phyloP scores from a whole-genome alignment of 345 rosid species.

The Acer saccharum region DNA sequence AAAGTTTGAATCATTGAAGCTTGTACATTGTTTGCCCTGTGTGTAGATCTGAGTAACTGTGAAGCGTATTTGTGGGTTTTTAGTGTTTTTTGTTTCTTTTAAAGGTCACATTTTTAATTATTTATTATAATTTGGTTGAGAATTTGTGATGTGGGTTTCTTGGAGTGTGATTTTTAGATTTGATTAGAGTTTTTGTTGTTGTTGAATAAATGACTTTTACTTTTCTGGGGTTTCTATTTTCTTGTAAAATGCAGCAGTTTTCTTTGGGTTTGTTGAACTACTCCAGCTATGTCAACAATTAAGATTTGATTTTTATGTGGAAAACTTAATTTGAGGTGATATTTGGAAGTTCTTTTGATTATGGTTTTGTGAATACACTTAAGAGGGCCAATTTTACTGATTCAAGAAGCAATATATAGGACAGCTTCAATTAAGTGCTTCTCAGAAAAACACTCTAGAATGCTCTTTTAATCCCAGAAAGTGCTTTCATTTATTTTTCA shows the following conservation, averaged over 20 bases:
- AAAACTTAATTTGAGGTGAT: not conserved
- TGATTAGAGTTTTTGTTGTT: not conserved
- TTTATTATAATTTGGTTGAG: not conserved
- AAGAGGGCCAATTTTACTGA: not conserved
- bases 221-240: not conserved
- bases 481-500: not conserved
- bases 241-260: constrained; percentile 8
- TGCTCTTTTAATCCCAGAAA: not conserved
- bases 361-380: not conserved
- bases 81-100: not conserved
- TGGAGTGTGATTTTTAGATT: constrained; percentile 2
- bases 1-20: not conserved
- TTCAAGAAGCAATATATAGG: not conserved
- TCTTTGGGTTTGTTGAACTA: constrained; percentile 31
- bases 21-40: not conserved
- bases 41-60: constrained; percentile 24
- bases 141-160: not conserved
- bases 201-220: not conserved
- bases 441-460: not conserved
- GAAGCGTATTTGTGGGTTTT: not conserved
- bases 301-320: not conserved
- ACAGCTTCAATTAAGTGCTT: not conserved
- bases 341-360: not conserved
- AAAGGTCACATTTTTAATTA: not conserved
- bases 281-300: constrained; percentile 11